Evolutionary conservation across 2,329 filamentous ascomycete genomes (phyloP), one percentile per base, ranked within the genome.

Genomic region (Exserohilum turcica): DNA sequence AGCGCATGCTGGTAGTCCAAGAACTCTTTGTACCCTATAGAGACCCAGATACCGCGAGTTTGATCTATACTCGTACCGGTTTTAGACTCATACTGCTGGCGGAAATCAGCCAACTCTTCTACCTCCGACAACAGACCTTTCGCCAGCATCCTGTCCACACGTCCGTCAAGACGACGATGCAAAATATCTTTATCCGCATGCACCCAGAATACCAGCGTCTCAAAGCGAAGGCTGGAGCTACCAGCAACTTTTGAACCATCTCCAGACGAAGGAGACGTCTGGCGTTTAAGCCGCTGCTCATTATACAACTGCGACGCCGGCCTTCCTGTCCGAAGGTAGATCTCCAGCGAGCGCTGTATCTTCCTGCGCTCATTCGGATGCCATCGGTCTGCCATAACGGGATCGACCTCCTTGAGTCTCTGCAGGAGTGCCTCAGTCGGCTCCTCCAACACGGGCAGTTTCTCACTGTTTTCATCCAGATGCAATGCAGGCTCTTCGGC

Each of bases 11-110:
- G 77, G 66, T 92, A 96, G 0, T 84, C 81, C 52, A 89, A 83
- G 68, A 97, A 89, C 69, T 99, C 91, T 71, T 95, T 97, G 76
- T 92, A 97, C 1, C 94, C 94, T 57, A 99, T 99, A 1, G 92
- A 94, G 47, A 96, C 89, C 92, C 93, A 99, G 37, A 99, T 95
- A 0, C 94, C 95, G 47, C 87, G 86, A 1, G 84, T 89, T 60
- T 85, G 82, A 67, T 97, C 91, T 2, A 94, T 75, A 0, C 74
- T 60, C 1, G 79, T 73, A 0, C 85, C 87, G 5, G 61, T 64
- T 1, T 77, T 66, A 0, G 76, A 69, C 42, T 77, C 70, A 48
- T 80, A 74, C 4, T 74, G 61, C 13, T 76, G 64, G 2, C 82
- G 74, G 54, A 82, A 81, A 1, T 74, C 68, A 10, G 78, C 77